Conservation (phyloP, 2,329 filamentous ascomycete species). For the Trichoderma guizhouense region DNA sequence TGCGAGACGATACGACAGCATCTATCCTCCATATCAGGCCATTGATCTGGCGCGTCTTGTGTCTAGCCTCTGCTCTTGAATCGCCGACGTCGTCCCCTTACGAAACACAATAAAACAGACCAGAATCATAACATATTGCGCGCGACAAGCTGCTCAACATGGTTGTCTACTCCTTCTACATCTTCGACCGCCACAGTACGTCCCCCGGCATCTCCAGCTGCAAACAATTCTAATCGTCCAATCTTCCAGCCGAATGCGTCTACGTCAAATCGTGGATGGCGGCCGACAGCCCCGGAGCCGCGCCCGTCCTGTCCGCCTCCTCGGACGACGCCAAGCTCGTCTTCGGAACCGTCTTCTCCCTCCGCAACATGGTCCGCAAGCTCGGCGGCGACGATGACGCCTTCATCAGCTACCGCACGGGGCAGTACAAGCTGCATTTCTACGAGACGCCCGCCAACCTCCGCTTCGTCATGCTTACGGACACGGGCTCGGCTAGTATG, state of each 20-base stretch:
- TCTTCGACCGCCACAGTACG: slow-evolving; percentile 97
- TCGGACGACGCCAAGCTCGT: slow-evolving; percentile 93
- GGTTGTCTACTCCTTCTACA: slow-evolving; percentile 97
- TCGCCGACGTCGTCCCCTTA: neutral
- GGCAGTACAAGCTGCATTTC: slow-evolving; percentile 96
- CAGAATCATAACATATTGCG: neutral
- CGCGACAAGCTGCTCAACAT: slow-evolving; percentile 49
- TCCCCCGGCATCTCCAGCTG: neutral
- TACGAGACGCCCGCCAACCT: slow-evolving; percentile 96
- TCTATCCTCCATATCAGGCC: neutral
- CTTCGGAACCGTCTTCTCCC: slow-evolving; percentile 93
- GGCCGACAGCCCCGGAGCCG: slow-evolving; percentile 23
- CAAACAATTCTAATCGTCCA: slow-evolving; percentile 18
- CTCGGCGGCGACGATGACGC: slow-evolving; percentile 90
- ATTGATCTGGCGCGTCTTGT: neutral
- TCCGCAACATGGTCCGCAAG: slow-evolving; percentile 95
- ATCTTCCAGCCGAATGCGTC: slow-evolving; percentile 80
- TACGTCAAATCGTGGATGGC: slow-evolving; percentile 85
- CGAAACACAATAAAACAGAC: neutral
- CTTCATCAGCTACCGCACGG: slow-evolving; percentile 91
- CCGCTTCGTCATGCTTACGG: slow-evolving; percentile 95
- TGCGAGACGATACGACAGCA: neutral
- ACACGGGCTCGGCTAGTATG: slow-evolving; percentile 85
- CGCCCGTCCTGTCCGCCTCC: slow-evolving; percentile 26
- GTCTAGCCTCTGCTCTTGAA: neutral